These are phyloP conservation scores for Fraxinus quadrangulata DNA, from an alignment of 257 asterid species.

Conservation along the genomic window DNA sequence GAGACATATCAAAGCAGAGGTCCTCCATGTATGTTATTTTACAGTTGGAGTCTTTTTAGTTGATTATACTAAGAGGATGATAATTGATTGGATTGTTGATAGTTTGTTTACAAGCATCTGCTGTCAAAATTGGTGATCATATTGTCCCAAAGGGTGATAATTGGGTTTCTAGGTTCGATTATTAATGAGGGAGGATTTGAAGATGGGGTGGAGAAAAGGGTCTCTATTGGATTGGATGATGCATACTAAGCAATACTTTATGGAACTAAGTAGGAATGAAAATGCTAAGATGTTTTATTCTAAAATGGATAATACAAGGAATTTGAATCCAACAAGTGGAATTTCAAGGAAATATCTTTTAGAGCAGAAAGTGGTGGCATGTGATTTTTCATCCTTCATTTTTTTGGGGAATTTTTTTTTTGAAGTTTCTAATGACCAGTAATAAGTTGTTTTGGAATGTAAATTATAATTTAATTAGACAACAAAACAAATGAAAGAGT, in stretches of 20 bases:
- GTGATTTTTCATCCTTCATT: background rate
- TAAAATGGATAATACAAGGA: background rate
- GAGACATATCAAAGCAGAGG: background rate
- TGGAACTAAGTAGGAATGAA: background rate
- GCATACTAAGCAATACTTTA: background rate
- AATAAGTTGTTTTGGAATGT: background rate
- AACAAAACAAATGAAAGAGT: background rate
- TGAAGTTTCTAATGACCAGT: background rate
- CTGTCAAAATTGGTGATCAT: background rate
- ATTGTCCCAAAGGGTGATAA: conserved; percentile 1
- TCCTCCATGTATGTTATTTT: background rate
- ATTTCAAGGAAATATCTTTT: background rate
- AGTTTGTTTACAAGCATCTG: background rate
- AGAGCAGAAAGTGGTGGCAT: background rate
- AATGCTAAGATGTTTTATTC: background rate
- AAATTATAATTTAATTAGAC: background rate
- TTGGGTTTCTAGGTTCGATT: background rate
- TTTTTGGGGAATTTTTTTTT: background rate
- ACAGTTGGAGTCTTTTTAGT: background rate
- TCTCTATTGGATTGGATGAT: background rate
- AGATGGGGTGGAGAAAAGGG: background rate
- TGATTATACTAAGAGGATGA: background rate
- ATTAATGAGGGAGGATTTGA: background rate
- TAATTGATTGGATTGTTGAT: background rate
- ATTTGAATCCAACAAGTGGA: background rate